phyloP scores from a whole-genome alignment of 176 grass and related monocot genomes.

The Musa acuminata region DNA sequence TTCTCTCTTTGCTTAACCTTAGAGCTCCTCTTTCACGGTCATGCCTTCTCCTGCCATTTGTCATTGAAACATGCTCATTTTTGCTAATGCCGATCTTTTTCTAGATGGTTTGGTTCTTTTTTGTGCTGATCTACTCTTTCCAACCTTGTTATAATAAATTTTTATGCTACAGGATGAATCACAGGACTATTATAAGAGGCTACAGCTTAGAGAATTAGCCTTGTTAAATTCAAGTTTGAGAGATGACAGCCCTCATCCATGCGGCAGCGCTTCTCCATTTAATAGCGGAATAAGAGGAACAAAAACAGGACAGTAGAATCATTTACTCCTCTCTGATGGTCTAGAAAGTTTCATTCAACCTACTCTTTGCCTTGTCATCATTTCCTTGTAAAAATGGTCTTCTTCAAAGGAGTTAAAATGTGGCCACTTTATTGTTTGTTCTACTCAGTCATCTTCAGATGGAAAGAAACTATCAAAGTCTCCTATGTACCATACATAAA shows the following conservation, averaged over 20 bases:
- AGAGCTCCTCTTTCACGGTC: too few species aligned
- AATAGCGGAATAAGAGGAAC: conserved; percentile 66
- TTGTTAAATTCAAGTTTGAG: conserved; percentile 61
- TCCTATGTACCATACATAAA: background rate
- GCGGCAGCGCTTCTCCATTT: conserved; percentile 69
- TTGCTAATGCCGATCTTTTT: too few species aligned
- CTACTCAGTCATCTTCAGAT: too few species aligned
- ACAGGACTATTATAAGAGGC: conserved; percentile 78
- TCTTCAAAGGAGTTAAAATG: background rate
- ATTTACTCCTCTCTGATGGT: background rate
- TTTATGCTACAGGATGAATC: conserved; percentile 59
- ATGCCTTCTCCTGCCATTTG: too few species aligned
- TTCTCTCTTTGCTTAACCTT: too few species aligned
- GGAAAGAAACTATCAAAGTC: too few species aligned
- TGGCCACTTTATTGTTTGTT: too few species aligned
- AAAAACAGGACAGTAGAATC: conserved; percentile 54
- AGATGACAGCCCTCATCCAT: conserved; percentile 64
- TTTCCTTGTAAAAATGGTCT: background rate
- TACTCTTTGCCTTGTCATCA: background rate
- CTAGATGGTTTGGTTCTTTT: background rate
- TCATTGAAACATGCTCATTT: too few species aligned
- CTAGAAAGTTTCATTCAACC: background rate
- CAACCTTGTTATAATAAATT: background rate
- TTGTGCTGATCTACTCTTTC: background rate
- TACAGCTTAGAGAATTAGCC: conserved; percentile 66